Evolutionary conservation across 176 grass and related monocot species (phyloP), one percentile per base, ranked within the genome.

Genomic region (Carex cristatella): DNA sequence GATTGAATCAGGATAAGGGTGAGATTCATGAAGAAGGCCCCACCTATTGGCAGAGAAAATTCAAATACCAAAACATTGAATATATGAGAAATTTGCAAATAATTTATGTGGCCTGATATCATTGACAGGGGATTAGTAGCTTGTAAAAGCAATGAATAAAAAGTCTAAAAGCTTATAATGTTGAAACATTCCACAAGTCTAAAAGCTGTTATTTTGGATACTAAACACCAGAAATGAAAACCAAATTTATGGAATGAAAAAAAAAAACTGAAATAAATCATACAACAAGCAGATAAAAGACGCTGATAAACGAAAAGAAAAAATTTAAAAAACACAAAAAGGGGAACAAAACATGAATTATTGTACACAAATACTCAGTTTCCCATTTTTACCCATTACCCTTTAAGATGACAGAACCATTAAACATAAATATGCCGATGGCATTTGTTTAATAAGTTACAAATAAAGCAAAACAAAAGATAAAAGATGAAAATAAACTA

Each of bases 1-100:
- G 77, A 90, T 85, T 87, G 74, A 46, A 85, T 38, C 12, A 92
- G 84, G 87, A 89, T 92, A 82, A 89, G 73, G 68, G 92, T 86
- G 63, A 89, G 90, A 84, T 85, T 89, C 74, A 80, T 76, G 84
- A 79, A 49, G 64, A 53, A 37, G 48, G 68, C 60, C 65, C 77
- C 33, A 37, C 27, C 16, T 57, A 18, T 78, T 42, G 60, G 59
- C 90, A 88, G 70, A 86, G 79, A 38, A 7, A 46, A 74, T 51
- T 87, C 89, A 90, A 90, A 85, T 55, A 67, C 63, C 16, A 4
- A 79, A 27, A 33, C 80, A 90, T 82, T 85, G 44, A 4, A 32
- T 69, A 72, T 1, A 7, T 9, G 76, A 53, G 66, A 69, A 46
- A 88, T 86, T 70, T 88, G 69, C 68, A 70, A 44, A 59, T 49